Evolutionary conservation across 768 basidiomycete species (phyloP).

Genomic region (Filobasidium floriforme): DNA sequence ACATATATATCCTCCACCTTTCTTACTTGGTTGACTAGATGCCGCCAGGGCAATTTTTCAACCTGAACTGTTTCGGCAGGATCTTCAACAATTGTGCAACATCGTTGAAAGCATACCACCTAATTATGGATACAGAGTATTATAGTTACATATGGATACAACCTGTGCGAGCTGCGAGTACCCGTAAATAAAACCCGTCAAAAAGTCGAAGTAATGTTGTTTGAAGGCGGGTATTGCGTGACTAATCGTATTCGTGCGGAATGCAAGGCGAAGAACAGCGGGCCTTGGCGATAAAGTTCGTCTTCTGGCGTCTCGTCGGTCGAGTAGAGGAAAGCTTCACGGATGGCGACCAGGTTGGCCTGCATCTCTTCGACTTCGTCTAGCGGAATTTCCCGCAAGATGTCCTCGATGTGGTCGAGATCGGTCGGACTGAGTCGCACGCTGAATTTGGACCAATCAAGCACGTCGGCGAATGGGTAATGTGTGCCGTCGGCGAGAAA

Average conservation of each 20-base stretch:
- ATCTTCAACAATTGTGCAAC: too few species aligned
- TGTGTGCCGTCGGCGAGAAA: constrained; percentile 46
- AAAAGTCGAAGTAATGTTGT: background rate
- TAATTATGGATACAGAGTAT: too few species aligned
- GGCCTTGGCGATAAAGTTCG: constrained; percentile 43
- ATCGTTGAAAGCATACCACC: too few species aligned
- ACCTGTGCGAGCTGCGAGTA: too few species aligned
- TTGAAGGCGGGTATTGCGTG: constrained; percentile 35
- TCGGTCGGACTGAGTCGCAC: constrained; percentile 44
- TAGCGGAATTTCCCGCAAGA: constrained; percentile 41
- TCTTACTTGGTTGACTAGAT: too few species aligned
- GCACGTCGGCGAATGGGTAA: constrained; percentile 46
- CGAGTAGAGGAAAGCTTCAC: constrained; percentile 47
- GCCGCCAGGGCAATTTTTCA: too few species aligned
- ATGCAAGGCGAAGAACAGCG: constrained; percentile 46
- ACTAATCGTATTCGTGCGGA: constrained; percentile 43
- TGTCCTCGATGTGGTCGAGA: constrained; percentile 45
- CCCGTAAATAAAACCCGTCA: background rate
- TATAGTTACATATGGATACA: too few species aligned
- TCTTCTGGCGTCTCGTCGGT: constrained; percentile 40
- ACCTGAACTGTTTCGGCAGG: too few species aligned
- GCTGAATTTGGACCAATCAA: constrained; percentile 48
- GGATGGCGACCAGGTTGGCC: constrained; percentile 43
- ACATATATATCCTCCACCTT: too few species aligned
- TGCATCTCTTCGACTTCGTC: constrained; percentile 44